These are phyloP conservation scores for Chaetomium cochliodes DNA, from an alignment of 495 filamentous ascomycete genomes.

Conservation along the genomic window DNA sequence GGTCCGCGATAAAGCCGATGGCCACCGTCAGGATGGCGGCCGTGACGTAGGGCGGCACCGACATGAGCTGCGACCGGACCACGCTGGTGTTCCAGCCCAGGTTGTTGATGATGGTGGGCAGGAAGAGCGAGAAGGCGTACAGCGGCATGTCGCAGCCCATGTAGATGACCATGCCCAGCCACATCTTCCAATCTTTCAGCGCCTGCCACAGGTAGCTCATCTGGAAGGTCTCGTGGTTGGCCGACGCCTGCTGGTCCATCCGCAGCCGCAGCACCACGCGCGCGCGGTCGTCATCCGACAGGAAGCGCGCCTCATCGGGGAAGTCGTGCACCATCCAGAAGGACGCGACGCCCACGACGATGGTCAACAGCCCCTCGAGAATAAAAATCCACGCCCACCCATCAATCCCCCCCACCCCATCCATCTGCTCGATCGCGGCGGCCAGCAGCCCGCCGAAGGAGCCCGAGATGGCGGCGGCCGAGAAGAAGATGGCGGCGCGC, in stretches of 20 bases:
- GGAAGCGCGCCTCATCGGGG: conserved; percentile 76
- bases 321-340: conserved; percentile 92
- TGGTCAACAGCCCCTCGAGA: conserved; percentile 71
- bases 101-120: conserved; percentile 77
- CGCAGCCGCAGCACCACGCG: conserved; percentile 73
- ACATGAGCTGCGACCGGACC: conserved; percentile 74
- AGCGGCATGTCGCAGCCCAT: conserved; percentile 75
- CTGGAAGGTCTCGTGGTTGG: conserved; percentile 76
- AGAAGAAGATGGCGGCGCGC: conserved; percentile 81
- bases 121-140: conserved; percentile 88
- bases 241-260: conserved; percentile 72
- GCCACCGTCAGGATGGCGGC: conserved; percentile 74
- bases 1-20: conserved; percentile 77
- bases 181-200: conserved; percentile 87
- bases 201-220: conserved; percentile 72
- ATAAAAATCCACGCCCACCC: conserved; percentile 91
- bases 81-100: conserved; percentile 62
- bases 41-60: conserved; percentile 84
- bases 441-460: conserved; percentile 85
- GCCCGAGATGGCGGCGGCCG: conserved; percentile 77
- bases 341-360: conserved; percentile 68
- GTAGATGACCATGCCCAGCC: conserved; percentile 69
- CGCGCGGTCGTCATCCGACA: conserved; percentile 67
- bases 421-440: conserved; percentile 72
- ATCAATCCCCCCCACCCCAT: conserved; percentile 60